Evolutionary conservation across 2,329 filamentous ascomycete species (phyloP).

Genomic region (Phialophora chinensis): DNA sequence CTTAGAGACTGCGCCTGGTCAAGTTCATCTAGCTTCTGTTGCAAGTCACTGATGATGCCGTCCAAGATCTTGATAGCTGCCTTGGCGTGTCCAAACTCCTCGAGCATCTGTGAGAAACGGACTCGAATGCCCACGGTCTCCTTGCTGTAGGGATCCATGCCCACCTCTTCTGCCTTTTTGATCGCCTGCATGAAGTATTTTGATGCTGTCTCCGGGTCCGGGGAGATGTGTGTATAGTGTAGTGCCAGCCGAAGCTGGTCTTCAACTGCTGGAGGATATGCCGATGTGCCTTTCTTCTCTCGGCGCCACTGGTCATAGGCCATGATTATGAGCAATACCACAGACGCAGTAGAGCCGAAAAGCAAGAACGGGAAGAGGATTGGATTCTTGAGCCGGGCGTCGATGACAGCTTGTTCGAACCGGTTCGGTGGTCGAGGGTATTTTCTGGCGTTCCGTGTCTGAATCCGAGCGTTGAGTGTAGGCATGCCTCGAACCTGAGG

Average conservation of each 20-base stretch:
- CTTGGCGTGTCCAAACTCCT: conserved; percentile 73
- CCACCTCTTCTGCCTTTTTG: conserved; percentile 71
- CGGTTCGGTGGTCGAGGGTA: conserved; percentile 28
- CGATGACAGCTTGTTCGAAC: conserved; percentile 34
- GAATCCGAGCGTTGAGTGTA: conserved; percentile 14
- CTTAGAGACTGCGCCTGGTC: conserved; percentile 38
- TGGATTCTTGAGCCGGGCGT: conserved; percentile 43
- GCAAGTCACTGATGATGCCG: conserved; percentile 72
- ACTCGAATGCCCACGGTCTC: conserved; percentile 90
- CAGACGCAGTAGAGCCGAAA: conserved; percentile 46
- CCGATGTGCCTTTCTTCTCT: conserved; percentile 49
- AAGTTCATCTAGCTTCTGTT: conserved; percentile 56
- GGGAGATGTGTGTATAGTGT: conserved; percentile 80
- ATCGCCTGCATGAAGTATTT: conserved; percentile 84
- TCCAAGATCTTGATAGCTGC: conserved; percentile 79
- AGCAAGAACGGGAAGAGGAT: conserved; percentile 51
- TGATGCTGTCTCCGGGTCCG: conserved; percentile 76
- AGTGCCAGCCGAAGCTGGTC: conserved; percentile 78
- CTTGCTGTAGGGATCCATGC: conserved; percentile 87
- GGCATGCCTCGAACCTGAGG: not conserved
- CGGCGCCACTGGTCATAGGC: conserved; percentile 52
- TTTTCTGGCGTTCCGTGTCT: conserved; percentile 28
- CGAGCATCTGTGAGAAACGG: conserved; percentile 77
- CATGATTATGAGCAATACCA: conserved; percentile 48
- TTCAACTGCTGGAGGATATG: conserved; percentile 53